phyloP scores from a whole-genome alignment of 2,329 filamentous ascomycete genomes.

The Metarhizium humberi region DNA sequence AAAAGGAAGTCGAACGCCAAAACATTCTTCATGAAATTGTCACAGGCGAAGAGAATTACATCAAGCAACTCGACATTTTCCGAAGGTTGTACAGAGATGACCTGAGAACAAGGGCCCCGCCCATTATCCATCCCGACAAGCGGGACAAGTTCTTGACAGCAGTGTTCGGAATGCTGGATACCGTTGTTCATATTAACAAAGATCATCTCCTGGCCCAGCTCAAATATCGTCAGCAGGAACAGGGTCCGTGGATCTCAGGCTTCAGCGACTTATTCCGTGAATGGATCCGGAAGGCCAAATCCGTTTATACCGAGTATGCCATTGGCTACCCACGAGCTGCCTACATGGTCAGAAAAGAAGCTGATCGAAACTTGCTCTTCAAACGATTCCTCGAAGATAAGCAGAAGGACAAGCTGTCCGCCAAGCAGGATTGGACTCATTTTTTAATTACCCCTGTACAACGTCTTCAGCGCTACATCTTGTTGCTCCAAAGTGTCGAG shows the following conservation, averaged over 20 bases:
- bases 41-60: slow-evolving; percentile 83
- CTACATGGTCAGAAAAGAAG: slow-evolving; percentile 75
- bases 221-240: slow-evolving; percentile 93
- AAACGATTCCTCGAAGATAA: slow-evolving; percentile 75
- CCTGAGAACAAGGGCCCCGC: slow-evolving; percentile 61
- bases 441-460: slow-evolving; percentile 92
- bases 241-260: slow-evolving; percentile 86
- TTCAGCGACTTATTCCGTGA: slow-evolving; percentile 97
- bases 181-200: slow-evolving; percentile 83
- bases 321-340: slow-evolving; percentile 76
- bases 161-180: slow-evolving; percentile 87
- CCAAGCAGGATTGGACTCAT: slow-evolving; percentile 85
- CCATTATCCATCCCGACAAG: slow-evolving; percentile 71
- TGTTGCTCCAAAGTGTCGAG: slow-evolving; percentile 74
- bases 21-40: slow-evolving; percentile 95
- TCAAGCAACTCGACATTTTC: slow-evolving; percentile 80
- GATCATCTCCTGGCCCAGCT: slow-evolving; percentile 86
- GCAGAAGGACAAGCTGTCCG: slow-evolving; percentile 67
- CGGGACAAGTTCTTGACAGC: slow-evolving; percentile 70
- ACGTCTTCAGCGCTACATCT: slow-evolving; percentile 78
- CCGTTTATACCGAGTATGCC: slow-evolving; percentile 86
- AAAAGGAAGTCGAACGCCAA: slow-evolving; percentile 86
- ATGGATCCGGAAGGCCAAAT: slow-evolving; percentile 91
- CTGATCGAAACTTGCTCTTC: slow-evolving; percentile 78
- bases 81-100: slow-evolving; percentile 78